Evolutionary conservation across 1,284 basidiomycete genomes (phyloP).

Genomic region (Prillingera fragicola): DNA sequence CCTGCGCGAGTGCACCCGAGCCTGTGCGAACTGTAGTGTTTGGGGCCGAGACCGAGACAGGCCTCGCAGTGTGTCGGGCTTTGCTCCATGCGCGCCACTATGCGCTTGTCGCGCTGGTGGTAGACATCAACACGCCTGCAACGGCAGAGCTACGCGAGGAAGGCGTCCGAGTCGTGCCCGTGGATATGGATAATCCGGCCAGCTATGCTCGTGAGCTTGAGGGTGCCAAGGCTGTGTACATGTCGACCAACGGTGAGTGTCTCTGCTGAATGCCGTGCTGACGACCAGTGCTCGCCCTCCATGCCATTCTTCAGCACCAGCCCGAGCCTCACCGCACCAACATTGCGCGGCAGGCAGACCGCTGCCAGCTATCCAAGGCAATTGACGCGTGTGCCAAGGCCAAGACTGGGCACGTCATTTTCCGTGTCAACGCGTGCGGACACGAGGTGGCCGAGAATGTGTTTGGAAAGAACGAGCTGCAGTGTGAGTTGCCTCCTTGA

Average conservation of each 20-base stretch:
- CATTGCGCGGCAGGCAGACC: slow-evolving; percentile 16
- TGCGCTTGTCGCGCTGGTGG: slow-evolving; percentile 9
- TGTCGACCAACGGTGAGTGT: slow-evolving; percentile 16
- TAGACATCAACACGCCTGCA: slow-evolving; percentile 5
- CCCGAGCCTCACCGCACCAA: slow-evolving; percentile 15
- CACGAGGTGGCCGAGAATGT: slow-evolving; percentile 18
- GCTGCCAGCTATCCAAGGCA: slow-evolving; percentile 14
- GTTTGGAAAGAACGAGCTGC: slow-evolving; percentile 2
- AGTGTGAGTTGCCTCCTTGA: neutral
- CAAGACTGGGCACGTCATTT: slow-evolving; percentile 14
- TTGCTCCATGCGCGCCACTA: slow-evolving; percentile 8
- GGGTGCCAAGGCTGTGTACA: slow-evolving; percentile 21
- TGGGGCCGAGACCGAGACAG: slow-evolving; percentile 24
- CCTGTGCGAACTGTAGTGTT: slow-evolving; percentile 23
- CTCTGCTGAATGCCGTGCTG: neutral
- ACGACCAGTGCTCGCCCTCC: slow-evolving; percentile 15
- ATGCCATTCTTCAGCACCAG: slow-evolving; percentile 19
- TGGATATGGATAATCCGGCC: slow-evolving; percentile 23
- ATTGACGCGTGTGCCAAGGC: slow-evolving; percentile 13
- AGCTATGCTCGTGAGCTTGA: slow-evolving; percentile 18
- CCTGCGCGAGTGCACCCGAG: slow-evolving; percentile 10
- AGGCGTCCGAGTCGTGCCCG: slow-evolving; percentile 20
- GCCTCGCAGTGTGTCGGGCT: slow-evolving; percentile 11
- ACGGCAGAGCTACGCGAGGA: slow-evolving; percentile 5
- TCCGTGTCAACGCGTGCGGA: slow-evolving; percentile 17